phyloP scores from a whole-genome alignment of 257 asterid genomes.

The Thymus quinquecostatus region DNA sequence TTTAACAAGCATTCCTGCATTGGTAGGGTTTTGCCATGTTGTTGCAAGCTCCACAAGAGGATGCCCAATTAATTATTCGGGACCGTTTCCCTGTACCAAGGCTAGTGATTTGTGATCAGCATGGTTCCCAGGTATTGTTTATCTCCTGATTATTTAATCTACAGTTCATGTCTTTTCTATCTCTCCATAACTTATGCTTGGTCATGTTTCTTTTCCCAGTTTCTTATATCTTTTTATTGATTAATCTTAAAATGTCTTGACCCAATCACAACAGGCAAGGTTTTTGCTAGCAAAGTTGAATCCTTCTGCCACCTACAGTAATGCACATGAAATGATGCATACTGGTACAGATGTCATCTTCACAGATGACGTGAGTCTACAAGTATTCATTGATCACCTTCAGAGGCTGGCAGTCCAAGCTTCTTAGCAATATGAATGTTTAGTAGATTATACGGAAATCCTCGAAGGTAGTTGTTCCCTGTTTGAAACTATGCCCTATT shows the following conservation, averaged over 20 bases:
- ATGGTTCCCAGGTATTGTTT: conserved; percentile 89
- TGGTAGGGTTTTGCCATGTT: conserved; percentile 77
- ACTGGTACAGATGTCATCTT: conserved; percentile 88
- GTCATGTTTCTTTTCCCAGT: background rate
- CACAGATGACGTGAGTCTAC: conserved; percentile 95
- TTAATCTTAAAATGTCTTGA: background rate
- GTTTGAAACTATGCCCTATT: conserved; percentile 22
- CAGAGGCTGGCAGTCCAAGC: conserved; percentile 95
- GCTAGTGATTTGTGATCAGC: conserved; percentile 97
- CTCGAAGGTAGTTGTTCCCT: conserved; percentile 26
- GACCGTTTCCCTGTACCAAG: conserved; percentile 97
- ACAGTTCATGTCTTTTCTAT: background rate
- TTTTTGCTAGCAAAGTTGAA: conserved; percentile 93
- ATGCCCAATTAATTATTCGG: conserved; percentile 71
- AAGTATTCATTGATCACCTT: conserved; percentile 91
- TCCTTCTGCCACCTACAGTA: conserved; percentile 93
- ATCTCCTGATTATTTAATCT: background rate
- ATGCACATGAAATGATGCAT: conserved; percentile 83
- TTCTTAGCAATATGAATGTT: conserved; percentile 43
- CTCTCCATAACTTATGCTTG: background rate
- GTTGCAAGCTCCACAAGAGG: conserved; percentile 90
- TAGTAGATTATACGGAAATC: conserved; percentile 22
- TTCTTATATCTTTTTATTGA: background rate
- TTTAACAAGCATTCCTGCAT: conserved; percentile 18
- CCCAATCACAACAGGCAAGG: conserved; percentile 72